These are phyloP conservation scores for Bryoerythrophyllum caledonicum DNA, from an alignment of 225 moss, liverwort and hornwort genomes.

Conservation along the genomic window DNA sequence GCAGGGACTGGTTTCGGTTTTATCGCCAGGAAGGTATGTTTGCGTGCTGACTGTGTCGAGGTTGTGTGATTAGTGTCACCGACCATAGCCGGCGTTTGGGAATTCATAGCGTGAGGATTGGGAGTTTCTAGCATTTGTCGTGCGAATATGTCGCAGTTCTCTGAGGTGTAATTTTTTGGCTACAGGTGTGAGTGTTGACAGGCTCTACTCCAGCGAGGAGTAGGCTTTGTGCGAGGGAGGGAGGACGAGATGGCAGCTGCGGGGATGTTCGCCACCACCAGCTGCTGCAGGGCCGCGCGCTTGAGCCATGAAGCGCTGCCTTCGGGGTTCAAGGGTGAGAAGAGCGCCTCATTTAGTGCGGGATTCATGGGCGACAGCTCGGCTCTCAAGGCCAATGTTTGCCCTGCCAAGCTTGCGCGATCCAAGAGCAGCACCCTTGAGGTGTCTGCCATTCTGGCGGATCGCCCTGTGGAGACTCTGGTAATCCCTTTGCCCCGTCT, in stretches of 20 bases:
- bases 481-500: not conserved
- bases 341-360: constrained; percentile 7
- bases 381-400: constrained; percentile 26
- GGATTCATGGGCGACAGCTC: constrained; percentile 23
- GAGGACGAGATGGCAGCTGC: constrained; percentile 35
- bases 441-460: constrained; percentile 48
- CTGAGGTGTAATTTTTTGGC: constrained; percentile 12
- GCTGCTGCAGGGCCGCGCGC: constrained; percentile 32
- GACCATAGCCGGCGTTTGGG: constrained; percentile 5
- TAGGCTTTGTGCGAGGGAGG: not conserved
- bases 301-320: constrained; percentile 13
- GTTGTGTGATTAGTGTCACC: not conserved
- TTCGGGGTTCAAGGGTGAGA: constrained; percentile 45
- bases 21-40: not conserved
- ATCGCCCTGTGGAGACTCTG: constrained; percentile 44
- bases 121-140: not conserved
- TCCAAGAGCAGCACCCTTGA: constrained; percentile 18
- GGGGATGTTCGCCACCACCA: constrained; percentile 50
- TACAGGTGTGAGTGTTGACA: constrained; percentile 11
- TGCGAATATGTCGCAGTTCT: not conserved
- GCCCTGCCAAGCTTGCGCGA: not conserved
- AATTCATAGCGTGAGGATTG: not conserved
- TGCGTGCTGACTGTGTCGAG: not conserved
- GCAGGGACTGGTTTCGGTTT: not conserved
- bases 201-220: not conserved